These are phyloP conservation scores for Monilinia polystroma DNA, from an alignment of 2,329 filamentous ascomycete species.

Conservation along the genomic window DNA sequence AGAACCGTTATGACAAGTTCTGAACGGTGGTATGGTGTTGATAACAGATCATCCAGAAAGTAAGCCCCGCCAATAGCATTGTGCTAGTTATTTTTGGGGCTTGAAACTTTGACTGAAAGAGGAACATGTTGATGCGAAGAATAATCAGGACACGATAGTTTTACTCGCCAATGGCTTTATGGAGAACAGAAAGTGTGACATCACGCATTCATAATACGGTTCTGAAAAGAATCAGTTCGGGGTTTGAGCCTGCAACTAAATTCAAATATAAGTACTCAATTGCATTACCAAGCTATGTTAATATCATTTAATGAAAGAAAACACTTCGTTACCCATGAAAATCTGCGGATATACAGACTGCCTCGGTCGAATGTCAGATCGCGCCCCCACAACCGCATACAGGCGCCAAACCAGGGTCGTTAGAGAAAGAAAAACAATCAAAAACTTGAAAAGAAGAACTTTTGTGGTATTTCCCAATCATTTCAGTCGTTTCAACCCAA, in stretches of 20 bases:
- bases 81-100: background rate
- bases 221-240: background rate
- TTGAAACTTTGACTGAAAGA: background rate
- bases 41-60: background rate
- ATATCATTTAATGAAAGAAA: background rate
- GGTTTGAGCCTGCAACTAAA: background rate
- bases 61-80: background rate
- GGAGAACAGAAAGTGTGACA: background rate
- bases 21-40: background rate
- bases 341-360: background rate
- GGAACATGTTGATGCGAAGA: too few relatives aligned
- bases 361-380: background rate
- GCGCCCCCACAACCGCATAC: background rate
- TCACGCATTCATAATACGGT: background rate
- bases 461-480: slow-evolving; percentile 35
- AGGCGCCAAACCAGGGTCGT: background rate
- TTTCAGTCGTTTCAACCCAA: slow-evolving; percentile 11
- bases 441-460: slow-evolving; percentile 24
- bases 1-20: background rate
- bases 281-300: background rate
- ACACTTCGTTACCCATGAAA: background rate
- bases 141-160: background rate
- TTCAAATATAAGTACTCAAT: background rate
- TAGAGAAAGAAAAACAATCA: background rate
- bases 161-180: background rate